phyloP scores from a whole-genome alignment of 2,329 filamentous ascomycete genomes.

The Domatiomyces catenatus region DNA sequence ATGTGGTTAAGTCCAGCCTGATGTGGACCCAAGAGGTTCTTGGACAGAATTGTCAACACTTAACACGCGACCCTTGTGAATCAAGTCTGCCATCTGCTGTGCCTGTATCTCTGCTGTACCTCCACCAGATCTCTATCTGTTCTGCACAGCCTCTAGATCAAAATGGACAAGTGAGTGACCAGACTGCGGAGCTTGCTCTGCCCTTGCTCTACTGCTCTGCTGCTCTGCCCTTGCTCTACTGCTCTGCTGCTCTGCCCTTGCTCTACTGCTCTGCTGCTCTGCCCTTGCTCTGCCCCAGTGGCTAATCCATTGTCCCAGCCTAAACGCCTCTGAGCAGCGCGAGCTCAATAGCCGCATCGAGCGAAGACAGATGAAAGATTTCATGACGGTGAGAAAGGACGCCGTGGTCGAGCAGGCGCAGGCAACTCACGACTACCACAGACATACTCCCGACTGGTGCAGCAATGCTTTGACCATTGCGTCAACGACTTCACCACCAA shows the following conservation, averaged over 20 bases:
- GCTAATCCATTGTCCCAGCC: constrained; percentile 30
- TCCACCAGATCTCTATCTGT: background rate
- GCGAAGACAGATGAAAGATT: constrained; percentile 97
- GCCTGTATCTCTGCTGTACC: background rate
- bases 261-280: no score
- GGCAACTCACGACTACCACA: constrained; percentile 20
- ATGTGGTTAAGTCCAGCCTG: background rate
- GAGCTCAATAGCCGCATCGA: constrained; percentile 91
- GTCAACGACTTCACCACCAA: constrained; percentile 98
- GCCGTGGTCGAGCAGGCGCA: constrained; percentile 9
- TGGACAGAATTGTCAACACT: background rate
- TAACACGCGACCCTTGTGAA: background rate
- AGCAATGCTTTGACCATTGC: constrained; percentile 82
- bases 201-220: no score
- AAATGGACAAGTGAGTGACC: background rate
- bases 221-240: no score
- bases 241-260: no score
- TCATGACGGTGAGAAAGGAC: constrained; percentile 63
- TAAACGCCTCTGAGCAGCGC: constrained; percentile 68
- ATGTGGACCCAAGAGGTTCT: background rate
- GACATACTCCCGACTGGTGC: constrained; percentile 49
- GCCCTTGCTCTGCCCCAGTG: background rate
- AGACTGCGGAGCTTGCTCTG: background rate
- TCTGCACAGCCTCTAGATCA: background rate
- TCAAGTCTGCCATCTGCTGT: background rate